Evolutionary conservation across 139 green algal species (phyloP).

Genomic region (Pseudopediastrum boryanum): DNA sequence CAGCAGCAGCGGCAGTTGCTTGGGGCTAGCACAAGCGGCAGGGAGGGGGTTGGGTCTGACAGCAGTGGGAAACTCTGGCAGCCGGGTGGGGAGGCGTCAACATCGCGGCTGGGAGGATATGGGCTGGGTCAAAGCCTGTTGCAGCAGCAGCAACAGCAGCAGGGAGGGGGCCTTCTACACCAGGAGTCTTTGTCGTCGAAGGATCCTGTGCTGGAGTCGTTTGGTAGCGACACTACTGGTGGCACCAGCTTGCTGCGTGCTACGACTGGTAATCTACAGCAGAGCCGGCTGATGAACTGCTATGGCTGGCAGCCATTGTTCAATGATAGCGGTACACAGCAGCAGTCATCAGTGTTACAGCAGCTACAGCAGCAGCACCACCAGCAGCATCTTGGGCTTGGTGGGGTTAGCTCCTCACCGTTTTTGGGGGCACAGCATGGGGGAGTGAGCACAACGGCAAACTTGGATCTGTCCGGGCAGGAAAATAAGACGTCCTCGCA

Average conservation of each 20-base stretch:
- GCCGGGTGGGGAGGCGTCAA: not conserved
- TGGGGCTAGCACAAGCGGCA: too few species aligned
- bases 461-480: too few species aligned
- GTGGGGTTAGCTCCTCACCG: not conserved
- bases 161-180: too few species aligned
- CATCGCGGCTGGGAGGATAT: not conserved
- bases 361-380: slow-evolving; percentile 15
- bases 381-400: not conserved
- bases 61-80: not conserved
- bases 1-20: slow-evolving; percentile 19
- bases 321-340: not conserved
- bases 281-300: slow-evolving; percentile 19
- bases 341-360: too few species aligned
- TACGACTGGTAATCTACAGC: not conserved
- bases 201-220: not conserved
- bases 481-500: not conserved
- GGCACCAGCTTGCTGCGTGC: not conserved
- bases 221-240: not conserved
- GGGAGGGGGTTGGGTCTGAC: not conserved
- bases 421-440: too few species aligned
- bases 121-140: not conserved
- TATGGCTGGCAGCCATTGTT: slow-evolving; percentile 19
- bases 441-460: too few species aligned
- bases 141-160: not conserved
- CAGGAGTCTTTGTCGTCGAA: slow-evolving; percentile 11